phyloP scores from a whole-genome alignment of 495 filamentous ascomycete species.

The Parathielavia appendiculata region DNA sequence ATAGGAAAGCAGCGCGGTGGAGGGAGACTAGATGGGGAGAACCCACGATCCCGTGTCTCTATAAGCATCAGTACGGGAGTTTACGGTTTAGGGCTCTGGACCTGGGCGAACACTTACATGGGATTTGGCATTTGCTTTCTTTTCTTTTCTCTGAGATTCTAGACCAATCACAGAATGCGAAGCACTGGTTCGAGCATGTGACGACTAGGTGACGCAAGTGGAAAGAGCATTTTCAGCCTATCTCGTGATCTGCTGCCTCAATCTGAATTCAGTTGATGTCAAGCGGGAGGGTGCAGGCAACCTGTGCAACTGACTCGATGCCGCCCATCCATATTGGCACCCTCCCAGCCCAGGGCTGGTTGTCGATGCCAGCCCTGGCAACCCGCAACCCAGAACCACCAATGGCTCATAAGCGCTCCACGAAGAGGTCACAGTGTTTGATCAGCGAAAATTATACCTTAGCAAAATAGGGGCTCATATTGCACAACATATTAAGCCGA shows the following conservation, averaged over 20 bases:
- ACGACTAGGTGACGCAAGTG: neutral
- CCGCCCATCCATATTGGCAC: too few relatives aligned
- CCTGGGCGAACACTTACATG: conserved; percentile 1
- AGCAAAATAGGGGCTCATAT: conserved; percentile 6
- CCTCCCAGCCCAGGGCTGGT: too few relatives aligned
- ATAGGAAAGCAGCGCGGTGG: neutral
- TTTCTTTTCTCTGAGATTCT: conserved; percentile 3
- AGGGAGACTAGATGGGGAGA: neutral
- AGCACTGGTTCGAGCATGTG: neutral
- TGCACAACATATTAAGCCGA: conserved; percentile 24
- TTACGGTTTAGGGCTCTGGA: conserved; percentile 17
- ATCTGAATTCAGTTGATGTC: too few relatives aligned
- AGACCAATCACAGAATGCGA: conserved; percentile 7
- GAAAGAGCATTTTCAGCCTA: too few relatives aligned
- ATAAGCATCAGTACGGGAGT: conserved; percentile 22
- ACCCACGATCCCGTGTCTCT: neutral
- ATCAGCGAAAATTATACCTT: too few relatives aligned
- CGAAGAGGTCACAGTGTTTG: too few relatives aligned
- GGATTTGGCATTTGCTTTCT: neutral
- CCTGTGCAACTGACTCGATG: neutral
- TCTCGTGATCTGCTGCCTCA: too few relatives aligned
- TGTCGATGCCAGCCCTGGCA: too few relatives aligned
- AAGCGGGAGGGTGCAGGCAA: too few relatives aligned
- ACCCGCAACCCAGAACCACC: too few relatives aligned
- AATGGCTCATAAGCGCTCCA: neutral